These are phyloP conservation scores for Purpureocillium takamizusanense DNA, from an alignment of 2,329 filamentous ascomycete genomes.

Conservation along the genomic window DNA sequence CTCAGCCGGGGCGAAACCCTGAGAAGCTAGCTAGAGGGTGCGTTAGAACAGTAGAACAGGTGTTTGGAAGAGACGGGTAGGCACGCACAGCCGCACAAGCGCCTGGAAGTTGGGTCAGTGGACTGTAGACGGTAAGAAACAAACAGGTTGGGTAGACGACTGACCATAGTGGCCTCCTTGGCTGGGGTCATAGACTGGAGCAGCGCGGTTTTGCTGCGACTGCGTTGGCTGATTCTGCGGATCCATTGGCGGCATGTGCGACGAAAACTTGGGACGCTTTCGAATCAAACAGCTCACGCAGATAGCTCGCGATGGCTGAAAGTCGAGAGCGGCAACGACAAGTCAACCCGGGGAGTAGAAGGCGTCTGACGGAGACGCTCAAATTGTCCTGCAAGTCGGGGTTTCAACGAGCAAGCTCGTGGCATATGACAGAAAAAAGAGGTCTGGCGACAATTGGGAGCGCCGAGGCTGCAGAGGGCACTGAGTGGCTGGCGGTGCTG, in stretches of 20 bases:
- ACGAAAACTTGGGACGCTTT: background rate
- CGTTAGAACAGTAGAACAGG: constrained; percentile 13
- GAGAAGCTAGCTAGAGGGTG: constrained; percentile 62
- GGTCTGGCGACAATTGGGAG: no score
- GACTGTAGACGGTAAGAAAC: constrained; percentile 10
- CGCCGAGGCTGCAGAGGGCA: no score
- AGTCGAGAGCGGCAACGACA: no score
- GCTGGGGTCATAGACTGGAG: constrained; percentile 62
- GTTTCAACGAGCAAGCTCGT: no score
- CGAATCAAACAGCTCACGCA: no score
- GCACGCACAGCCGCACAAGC: constrained; percentile 35
- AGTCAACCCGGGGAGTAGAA: no score
- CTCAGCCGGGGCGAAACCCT: constrained; percentile 85
- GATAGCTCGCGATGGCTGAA: no score
- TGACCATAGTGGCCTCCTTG: constrained; percentile 73
- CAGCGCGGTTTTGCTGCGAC: constrained; percentile 48
- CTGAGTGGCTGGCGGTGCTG: no score
- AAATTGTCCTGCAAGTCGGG: no score
- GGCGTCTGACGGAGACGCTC: no score
- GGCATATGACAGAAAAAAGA: no score
- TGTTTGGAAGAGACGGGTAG: background rate
- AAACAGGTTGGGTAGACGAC: constrained; percentile 13
- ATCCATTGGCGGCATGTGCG: constrained; percentile 21
- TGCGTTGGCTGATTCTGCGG: constrained; percentile 37
- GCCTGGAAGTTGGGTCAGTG: constrained; percentile 28